Evolutionary conservation across 306 rosid species (phyloP), one percentile per base, ranked within the genome.

Genomic region (Casuarina equisetifolia): DNA sequence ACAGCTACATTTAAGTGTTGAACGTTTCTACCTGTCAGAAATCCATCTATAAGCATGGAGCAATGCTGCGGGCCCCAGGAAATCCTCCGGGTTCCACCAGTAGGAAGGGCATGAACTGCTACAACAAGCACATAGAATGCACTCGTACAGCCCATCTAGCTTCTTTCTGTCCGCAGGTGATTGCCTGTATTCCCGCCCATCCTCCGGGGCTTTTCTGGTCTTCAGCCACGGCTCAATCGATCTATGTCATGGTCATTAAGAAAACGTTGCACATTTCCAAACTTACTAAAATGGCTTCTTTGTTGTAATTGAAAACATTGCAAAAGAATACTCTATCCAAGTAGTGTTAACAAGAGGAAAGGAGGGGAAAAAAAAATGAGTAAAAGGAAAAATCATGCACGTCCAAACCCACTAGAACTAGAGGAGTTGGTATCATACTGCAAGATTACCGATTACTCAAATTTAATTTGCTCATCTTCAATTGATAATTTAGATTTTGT

Each of bases 41-140:
- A 86, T 78, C 85, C 87, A 83, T 62, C 89, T 42, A 12, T 74
- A 86, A 38, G 82, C 79, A 9, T 86, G 79, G 12, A 86, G 79
- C 68, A 86, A 77, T 2, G 90, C 77, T 2, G 85, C 88, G 4
- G 81, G 83, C 15, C 88, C 86, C 4, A 73, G 69, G 55, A 74
- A 76, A 81, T 81, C 81, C 53, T 87, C 85, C 3, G 81, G 90
- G 38, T 87, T 87, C 86, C 88, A 84, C 90, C 88, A 84, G 32
- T 84, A 87, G 39, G 86, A 68, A 72, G 88, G 86, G 72, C 88
- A 77, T 15, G 88, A 79, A 19, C 83, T 54, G 62, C 77, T 77
- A 63, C 86, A 87, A 52, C 88, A 87, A 70, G 86, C 88, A 69
- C 88, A 84, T 6, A 87, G 11, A 61, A 82, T 82, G 50, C 88